phyloP scores from a whole-genome alignment of 1,139 yeast genomes.

The Candida mesenterica region DNA sequence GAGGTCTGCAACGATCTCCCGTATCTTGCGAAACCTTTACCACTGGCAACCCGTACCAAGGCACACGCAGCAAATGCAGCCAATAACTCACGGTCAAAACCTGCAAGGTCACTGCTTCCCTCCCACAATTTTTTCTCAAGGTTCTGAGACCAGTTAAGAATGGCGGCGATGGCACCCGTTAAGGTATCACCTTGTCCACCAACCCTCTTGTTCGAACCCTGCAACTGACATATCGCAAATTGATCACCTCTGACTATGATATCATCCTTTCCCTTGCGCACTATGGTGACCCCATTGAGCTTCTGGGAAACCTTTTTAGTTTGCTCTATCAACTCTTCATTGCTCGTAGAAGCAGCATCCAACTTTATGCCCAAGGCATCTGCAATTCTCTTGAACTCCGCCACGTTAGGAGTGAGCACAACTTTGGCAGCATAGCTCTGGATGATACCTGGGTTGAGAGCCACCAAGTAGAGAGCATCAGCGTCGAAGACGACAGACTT shows the following conservation, averaged over 20 bases:
- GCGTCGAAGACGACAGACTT: conserved; percentile 84
- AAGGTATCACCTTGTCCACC: conserved; percentile 91
- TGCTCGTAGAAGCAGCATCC: conserved; percentile 24
- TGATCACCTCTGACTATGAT: conserved; percentile 53
- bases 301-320: conserved; percentile 48
- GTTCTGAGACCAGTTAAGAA: conserved; percentile 50
- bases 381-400: conserved; percentile 72
- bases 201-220: conserved; percentile 70
- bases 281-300: conserved; percentile 62
- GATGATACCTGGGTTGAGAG: conserved; percentile 54
- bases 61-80: conserved; percentile 76
- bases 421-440: conserved; percentile 48
- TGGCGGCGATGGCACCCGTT: conserved; percentile 68
- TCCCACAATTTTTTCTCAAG: conserved; percentile 60
- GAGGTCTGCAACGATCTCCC: conserved; percentile 87
- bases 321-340: conserved; percentile 24
- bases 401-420: conserved; percentile 83
- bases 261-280: conserved; percentile 74
- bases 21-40: conserved; percentile 59
- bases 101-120: conserved; percentile 21
- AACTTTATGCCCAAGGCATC: conserved; percentile 41
- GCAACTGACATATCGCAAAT: conserved; percentile 36
- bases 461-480: conserved; percentile 71
- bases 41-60: conserved; percentile 65
- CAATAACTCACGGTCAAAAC: conserved; percentile 47